Evolutionary conservation across 2,329 filamentous ascomycete species (phyloP).

Genomic region (Phyllosticta citrichinensis): DNA sequence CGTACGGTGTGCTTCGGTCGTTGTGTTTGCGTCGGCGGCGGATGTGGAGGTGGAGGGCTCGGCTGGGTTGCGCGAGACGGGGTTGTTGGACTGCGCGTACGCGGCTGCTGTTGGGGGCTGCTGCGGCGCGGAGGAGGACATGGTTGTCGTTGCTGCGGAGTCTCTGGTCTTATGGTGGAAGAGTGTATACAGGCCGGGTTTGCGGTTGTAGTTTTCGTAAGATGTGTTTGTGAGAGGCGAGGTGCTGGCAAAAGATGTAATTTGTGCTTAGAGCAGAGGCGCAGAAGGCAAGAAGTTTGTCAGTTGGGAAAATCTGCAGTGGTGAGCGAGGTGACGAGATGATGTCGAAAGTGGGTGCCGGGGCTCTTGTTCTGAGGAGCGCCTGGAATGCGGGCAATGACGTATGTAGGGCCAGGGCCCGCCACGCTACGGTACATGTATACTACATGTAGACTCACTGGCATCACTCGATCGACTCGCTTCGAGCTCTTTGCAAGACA

Average conservation of each 20-base stretch:
- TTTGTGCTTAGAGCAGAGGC: too few relatives aligned
- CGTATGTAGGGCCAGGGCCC: conserved; percentile 3
- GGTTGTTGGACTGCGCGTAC: conserved; percentile 39
- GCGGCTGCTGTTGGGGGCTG: conserved; percentile 36
- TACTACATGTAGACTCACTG: too few relatives aligned
- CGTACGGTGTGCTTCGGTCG: conserved; percentile 25
- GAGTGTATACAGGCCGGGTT: too few relatives aligned
- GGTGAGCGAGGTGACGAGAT: background rate
- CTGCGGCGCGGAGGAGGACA: conserved; percentile 31
- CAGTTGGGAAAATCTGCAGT: background rate
- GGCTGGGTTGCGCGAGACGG: conserved; percentile 31
- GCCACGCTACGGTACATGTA: too few relatives aligned
- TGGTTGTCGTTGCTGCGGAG: conserved; percentile 18
- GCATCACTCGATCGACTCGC: too few relatives aligned
- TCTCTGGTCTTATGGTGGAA: too few relatives aligned
- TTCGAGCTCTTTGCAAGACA: too few relatives aligned
- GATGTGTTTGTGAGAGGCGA: too few relatives aligned
- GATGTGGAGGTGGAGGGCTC: conserved; percentile 24
- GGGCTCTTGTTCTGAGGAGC: background rate
- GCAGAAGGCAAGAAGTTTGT: too few relatives aligned
- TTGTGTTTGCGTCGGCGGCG: conserved; percentile 19
- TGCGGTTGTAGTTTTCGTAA: too few relatives aligned
- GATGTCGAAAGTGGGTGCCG: background rate
- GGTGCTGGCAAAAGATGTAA: too few relatives aligned
- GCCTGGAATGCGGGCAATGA: conserved; percentile 1